Evolutionary conservation across 1,284 basidiomycete genomes (phyloP).

Genomic region (Microbotryum saponariae): DNA sequence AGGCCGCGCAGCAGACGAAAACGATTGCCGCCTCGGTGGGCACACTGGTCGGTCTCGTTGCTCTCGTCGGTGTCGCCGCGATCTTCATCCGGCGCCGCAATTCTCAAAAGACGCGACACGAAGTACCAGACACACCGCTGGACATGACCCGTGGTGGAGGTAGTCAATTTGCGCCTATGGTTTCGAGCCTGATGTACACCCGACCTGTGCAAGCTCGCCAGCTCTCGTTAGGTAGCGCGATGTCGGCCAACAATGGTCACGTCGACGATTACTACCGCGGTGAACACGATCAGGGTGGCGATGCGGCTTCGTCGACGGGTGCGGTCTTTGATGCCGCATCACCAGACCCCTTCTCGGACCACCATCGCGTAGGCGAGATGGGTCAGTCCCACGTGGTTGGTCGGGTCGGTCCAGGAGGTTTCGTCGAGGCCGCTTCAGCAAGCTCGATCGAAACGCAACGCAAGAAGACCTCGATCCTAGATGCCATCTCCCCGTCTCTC

Average conservation of each 20-base stretch:
- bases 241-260: not conserved
- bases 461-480: not conserved
- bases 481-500: constrained; percentile 3
- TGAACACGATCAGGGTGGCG: not conserved
- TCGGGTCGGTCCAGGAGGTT: not conserved
- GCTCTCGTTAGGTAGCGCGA: constrained; percentile 29
- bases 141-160: not conserved
- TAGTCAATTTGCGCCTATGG: constrained; percentile 9
- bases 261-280: not conserved
- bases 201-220: constrained; percentile 22
- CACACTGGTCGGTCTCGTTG: constrained; percentile 32
- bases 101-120: not conserved
- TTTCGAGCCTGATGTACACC: constrained; percentile 30
- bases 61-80: constrained; percentile 21
- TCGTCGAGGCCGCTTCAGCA: too few species aligned
- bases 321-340: too few species aligned
- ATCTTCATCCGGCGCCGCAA: constrained; percentile 25
- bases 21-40: constrained; percentile 35
- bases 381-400: constrained; percentile 4
- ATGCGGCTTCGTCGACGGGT: too few species aligned
- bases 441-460: not conserved
- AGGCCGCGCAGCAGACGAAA: constrained; percentile 21
- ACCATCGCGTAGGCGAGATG: constrained; percentile 15
- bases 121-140: not conserved
- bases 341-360: constrained; percentile 17